Evolutionary conservation across 1,139 yeast genomes (phyloP), one percentile per base, ranked within the genome.

Genomic region (Yamadazyma dushanensis): DNA sequence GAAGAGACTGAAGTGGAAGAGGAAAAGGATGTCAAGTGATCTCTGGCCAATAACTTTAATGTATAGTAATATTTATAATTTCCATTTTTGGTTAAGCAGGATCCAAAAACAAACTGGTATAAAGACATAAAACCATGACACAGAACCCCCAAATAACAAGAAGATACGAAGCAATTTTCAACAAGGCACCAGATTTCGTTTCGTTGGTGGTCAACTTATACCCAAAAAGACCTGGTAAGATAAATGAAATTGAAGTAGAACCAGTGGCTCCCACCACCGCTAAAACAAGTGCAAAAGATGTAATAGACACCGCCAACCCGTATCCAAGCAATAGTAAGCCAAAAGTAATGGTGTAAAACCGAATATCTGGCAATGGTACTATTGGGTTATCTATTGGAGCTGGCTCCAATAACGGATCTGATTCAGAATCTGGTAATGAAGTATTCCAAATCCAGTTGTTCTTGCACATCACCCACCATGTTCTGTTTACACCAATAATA

Each of bases 261-360:
- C 83, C 83, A 0, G 82, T 76, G 9, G 83, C 78, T 1, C 83
- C 83, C 9, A 77, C 80, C 14, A 77, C 49, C 0, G 83, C 77
- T 43, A 77, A 60, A 4, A 77, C 76, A 29, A 75, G 61, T 20
- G 80, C 82, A 57, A 77, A 77, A 14, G 81, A 76, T 31, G 59
- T 59, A 38, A 77, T 59, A 7, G 71, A 49, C 1, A 70, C 49
- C 1, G 83, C 80, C 22, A 68, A 54, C 0, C 50, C 31, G 45
- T 76, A 77, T 8, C 78, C 77, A 1, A 59, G 42, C 0, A 66
- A 8, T 22, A 80, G 55, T 29, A 83, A 56, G 0, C 54, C 10
- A 1, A 68, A 50, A 0, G 89, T 78, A 22, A 83, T 62, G 3
- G 56, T 34, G 25, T 69, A 56, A 50, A 79, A 83, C 18, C 76